Evolutionary conservation across 805 yeast species (phyloP).

Genomic region (Starmerella powellii): DNA sequence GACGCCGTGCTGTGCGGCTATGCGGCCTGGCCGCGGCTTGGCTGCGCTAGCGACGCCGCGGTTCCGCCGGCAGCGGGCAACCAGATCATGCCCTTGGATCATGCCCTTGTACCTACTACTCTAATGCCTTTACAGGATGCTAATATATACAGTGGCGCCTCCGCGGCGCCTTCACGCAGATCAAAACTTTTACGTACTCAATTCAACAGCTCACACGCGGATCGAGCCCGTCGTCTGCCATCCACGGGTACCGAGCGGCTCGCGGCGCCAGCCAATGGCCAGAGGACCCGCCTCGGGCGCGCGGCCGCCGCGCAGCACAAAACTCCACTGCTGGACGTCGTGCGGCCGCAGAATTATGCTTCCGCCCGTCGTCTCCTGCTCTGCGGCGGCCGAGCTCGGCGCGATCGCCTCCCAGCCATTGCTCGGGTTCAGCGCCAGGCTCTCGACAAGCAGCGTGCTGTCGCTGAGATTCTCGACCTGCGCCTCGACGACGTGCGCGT

Average conservation of each 20-base stretch:
- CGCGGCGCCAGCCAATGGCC: conserved; percentile 29
- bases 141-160: too few relatives aligned
- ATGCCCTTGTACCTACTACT: too few relatives aligned
- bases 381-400: background rate
- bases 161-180: too few relatives aligned
- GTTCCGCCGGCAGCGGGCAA: too few relatives aligned
- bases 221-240: conserved; percentile 23
- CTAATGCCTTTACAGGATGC: too few relatives aligned
- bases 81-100: too few relatives aligned
- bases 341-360: conserved; percentile 22
- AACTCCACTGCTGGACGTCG: conserved; percentile 26
- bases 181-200: too few relatives aligned
- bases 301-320: conserved; percentile 18
- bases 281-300: conserved; percentile 19
- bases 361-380: conserved; percentile 3
- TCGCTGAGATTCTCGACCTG: conserved; percentile 29
- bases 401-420: conserved; percentile 21
- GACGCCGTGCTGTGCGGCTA: too few relatives aligned
- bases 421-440: conserved; percentile 23
- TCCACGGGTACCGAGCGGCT: conserved; percentile 30
- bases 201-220: conserved; percentile 9
- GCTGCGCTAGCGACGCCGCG: too few relatives aligned
- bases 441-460: conserved; percentile 24
- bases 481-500: conserved; percentile 24
- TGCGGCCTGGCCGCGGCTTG: too few relatives aligned